Base-by-base conservation (phyloP, 768 basidiomycete genomes). In the Thelephora aurantiotincta region DNA sequence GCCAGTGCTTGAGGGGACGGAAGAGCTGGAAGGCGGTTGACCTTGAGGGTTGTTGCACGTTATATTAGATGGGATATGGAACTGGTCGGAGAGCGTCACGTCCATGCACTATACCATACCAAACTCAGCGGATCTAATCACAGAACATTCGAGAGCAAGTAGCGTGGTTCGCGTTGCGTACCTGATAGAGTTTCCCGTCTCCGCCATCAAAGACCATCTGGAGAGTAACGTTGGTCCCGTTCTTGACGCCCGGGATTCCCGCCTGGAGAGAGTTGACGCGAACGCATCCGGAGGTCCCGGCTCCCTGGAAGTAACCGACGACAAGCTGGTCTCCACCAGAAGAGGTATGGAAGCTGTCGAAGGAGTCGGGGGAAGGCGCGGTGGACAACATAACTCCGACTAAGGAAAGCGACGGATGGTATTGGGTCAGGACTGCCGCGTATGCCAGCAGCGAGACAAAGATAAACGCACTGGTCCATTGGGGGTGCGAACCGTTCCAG, bases 181-280 rank as follows among this genome's bases (percentile, higher is more conserved):
- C 83, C 70, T 89, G 84, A 64, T 71, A 88, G 6, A 92, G 70
- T 23, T 57, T 43, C 18, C 78, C 79, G 57, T 91, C 87, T 33
- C 84, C 85, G 35, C 83, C 84, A 52, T 76, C 63, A 57, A 64
- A 89, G 23, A 74, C 53, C 19, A 87, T 55, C 62, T 84, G 78
- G 43, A 91, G 65, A 1, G 89, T 89, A 35, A 85, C 79, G 52
- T 86, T 80, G 16, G 75, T 69, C 7, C 86, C 84, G 50, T 80
- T 69, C 47, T 64, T 60, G 44, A 83, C 58, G 12, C 70, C 72
- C 33, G 64, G 59, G 23, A 85, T 64, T 33, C 67, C 65, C 35
- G 75, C 64, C 0, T 63, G 55, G 1, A 67, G 58, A 45, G 90
- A 64, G 59, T 86, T 66, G 48, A 92, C 68, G 1, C 77, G 75